A percentile compares a stretch with the other conserved stretches of the same genome.
phyloP scores from a whole-genome alignment of 805 yeast genomes.

The Schwanniomyces polymorphus region DNA sequence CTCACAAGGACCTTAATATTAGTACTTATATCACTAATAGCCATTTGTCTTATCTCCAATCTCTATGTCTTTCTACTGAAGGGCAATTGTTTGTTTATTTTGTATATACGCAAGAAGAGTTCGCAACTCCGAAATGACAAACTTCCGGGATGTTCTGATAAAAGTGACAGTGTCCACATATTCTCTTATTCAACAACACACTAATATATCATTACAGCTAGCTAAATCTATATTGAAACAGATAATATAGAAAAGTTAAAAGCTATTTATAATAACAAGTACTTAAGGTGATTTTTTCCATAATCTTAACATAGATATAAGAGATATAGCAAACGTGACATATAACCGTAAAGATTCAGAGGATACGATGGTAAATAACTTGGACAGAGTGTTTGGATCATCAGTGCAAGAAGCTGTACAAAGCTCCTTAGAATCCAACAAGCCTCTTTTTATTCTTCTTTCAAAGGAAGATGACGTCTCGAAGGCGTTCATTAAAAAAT shows the following conservation, averaged over 20 bases:
- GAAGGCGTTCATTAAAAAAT: slow-evolving; percentile 13
- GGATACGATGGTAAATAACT: not conserved
- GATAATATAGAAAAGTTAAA: not conserved
- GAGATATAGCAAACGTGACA: not conserved
- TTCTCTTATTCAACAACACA: not conserved
- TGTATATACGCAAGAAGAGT: not conserved
- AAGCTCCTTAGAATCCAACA: slow-evolving; percentile 11
- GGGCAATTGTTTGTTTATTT: not conserved
- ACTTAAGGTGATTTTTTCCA: not conserved
- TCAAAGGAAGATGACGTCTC: slow-evolving; percentile 11
- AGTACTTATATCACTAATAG: slow-evolving; percentile 8
- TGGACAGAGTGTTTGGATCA: slow-evolving; percentile 12
- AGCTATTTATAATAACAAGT: not conserved
- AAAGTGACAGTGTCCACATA: not conserved
- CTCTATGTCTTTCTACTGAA: not conserved
- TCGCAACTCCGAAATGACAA: not conserved
- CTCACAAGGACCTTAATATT: slow-evolving; percentile 52
- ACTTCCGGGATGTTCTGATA: not conserved
- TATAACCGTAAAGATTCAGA: not conserved
- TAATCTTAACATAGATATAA: not conserved
- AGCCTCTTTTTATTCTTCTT: slow-evolving; percentile 25
- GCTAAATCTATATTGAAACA: not conserved
- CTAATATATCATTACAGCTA: not conserved
- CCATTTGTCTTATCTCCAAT: not conserved
- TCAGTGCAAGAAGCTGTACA: slow-evolving; percentile 25